Evolutionary conservation across 2,329 filamentous ascomycete genomes (phyloP).

Genomic region (Aspergillus ochraceus): DNA sequence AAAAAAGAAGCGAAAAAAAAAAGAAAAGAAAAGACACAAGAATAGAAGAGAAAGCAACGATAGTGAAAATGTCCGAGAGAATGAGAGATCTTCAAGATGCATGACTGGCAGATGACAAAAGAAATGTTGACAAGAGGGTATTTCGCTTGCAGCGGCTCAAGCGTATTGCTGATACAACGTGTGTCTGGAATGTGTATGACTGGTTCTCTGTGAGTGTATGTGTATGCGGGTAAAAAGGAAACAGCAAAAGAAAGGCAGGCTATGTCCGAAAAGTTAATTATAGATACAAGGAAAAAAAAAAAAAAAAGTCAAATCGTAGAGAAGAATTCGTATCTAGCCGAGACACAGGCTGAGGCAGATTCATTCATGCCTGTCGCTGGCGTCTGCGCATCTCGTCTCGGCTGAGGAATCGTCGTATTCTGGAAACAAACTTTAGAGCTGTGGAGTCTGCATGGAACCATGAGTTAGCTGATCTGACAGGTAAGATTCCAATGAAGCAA

Average conservation of each 20-base stretch:
- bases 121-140: slow-evolving; percentile 10
- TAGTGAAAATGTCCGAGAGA: slow-evolving; percentile 4
- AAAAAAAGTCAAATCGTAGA: neutral
- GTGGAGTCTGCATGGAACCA: slow-evolving; percentile 23
- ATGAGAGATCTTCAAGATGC: slow-evolving; percentile 1
- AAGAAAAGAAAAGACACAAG: neutral
- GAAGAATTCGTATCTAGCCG: neutral
- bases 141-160: slow-evolving; percentile 8
- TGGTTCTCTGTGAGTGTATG: neutral
- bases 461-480: slow-evolving; percentile 15
- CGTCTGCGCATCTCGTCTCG: slow-evolving; percentile 32
- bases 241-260: neutral
- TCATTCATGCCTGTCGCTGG: slow-evolving; percentile 21
- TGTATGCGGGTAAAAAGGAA: neutral
- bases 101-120: slow-evolving; percentile 6
- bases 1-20: neutral
- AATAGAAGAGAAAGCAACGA: neutral
- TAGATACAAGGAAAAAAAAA: slow-evolving; percentile 1
- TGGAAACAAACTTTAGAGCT: slow-evolving; percentile 31
- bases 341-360: slow-evolving; percentile 10
- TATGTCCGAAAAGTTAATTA: neutral
- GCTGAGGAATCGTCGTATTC: slow-evolving; percentile 33
- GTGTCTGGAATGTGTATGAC: neutral
- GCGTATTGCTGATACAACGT: neutral
- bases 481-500: slow-evolving; percentile 11